A percentile compares a stretch with the other conserved stretches of the same genome.
These are phyloP conservation scores for Ophiocordyceps australis DNA, from an alignment of 2,329 filamentous ascomycete genomes.

Conservation along the genomic window DNA sequence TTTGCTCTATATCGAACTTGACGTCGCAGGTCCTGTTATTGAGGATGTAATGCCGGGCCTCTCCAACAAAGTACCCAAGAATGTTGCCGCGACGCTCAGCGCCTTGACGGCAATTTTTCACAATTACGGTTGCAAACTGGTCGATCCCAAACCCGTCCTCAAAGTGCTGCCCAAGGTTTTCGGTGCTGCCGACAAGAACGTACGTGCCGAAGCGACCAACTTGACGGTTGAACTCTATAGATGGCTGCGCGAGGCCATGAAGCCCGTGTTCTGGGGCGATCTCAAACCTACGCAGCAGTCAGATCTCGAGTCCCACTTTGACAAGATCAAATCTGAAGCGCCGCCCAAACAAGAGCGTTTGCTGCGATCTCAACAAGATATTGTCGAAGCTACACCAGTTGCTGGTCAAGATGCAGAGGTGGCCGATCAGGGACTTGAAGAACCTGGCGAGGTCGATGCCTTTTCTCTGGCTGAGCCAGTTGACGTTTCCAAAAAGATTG, in stretches of 20 bases:
- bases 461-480: slow-evolving; percentile 76
- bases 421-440: slow-evolving; percentile 29
- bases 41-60: slow-evolving; percentile 77
- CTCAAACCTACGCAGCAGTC: slow-evolving; percentile 89
- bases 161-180: slow-evolving; percentile 83
- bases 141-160: slow-evolving; percentile 81
- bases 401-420: slow-evolving; percentile 41
- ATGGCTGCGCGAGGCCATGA: slow-evolving; percentile 96
- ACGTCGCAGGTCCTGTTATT: slow-evolving; percentile 67
- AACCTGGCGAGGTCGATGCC: slow-evolving; percentile 51
- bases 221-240: slow-evolving; percentile 88
- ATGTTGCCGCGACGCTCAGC: slow-evolving; percentile 52
- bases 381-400: slow-evolving; percentile 50
- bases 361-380: slow-evolving; percentile 75
- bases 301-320: slow-evolving; percentile 86
- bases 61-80: slow-evolving; percentile 79
- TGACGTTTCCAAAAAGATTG: slow-evolving; percentile 67
- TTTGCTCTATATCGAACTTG: slow-evolving; percentile 76
- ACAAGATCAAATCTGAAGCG: slow-evolving; percentile 76
- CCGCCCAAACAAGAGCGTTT: slow-evolving; percentile 80
- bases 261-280: slow-evolving; percentile 92
- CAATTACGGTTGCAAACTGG: slow-evolving; percentile 84
- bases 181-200: slow-evolving; percentile 94
- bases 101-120: slow-evolving; percentile 75
- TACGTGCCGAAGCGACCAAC: slow-evolving; percentile 82